Conservation (phyloP, 2,329 filamentous ascomycete species). For the Alternaria brassicicola region DNA sequence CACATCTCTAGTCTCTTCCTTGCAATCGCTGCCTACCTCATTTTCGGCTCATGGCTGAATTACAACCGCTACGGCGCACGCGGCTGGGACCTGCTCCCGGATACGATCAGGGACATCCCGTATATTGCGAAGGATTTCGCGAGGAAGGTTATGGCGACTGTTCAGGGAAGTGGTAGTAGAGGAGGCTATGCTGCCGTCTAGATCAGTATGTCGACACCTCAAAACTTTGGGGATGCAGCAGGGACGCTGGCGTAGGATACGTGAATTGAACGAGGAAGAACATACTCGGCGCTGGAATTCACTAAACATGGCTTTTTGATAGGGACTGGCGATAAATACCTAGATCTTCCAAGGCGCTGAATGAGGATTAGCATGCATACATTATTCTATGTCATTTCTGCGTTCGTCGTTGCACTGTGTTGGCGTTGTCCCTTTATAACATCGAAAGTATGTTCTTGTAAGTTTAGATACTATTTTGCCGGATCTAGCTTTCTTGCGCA, state of each 20-base stretch:
- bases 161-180: constrained; percentile 82
- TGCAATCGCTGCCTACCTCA: constrained; percentile 83
- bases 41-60: constrained; percentile 98
- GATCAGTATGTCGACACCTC: not conserved
- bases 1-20: constrained; percentile 73
- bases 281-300: not conserved
- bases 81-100: constrained; percentile 91
- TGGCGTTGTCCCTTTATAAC: not conserved
- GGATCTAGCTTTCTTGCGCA: not conserved
- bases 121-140: constrained; percentile 91
- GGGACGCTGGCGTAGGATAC: not conserved
- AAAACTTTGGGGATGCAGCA: not conserved
- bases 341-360: not conserved
- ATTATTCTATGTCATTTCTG: not conserved
- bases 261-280: not conserved
- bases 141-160: constrained; percentile 77
- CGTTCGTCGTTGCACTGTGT: not conserved
- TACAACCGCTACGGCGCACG: constrained; percentile 95
- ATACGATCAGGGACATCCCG: constrained; percentile 88
- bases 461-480: not conserved
- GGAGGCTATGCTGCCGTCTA: constrained; percentile 95
- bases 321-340: not conserved
- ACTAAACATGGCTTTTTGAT: not conserved
- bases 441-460: not conserved
- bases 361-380: not conserved